phyloP scores from a whole-genome alignment of 2,329 filamentous ascomycete species.

The Fusarium subglutinans region DNA sequence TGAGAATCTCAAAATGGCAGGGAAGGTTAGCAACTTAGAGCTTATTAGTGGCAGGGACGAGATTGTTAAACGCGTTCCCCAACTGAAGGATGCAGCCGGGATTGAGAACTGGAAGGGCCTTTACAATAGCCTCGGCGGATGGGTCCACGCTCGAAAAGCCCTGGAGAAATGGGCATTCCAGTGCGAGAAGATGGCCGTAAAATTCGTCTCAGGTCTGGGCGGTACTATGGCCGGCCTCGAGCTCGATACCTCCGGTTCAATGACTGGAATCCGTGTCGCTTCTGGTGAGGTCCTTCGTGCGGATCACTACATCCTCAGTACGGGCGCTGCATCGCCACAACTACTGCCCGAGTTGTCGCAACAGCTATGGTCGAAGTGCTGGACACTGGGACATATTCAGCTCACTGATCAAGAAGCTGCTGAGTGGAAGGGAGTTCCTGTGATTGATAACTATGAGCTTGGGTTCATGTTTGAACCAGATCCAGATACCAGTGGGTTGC shows the following conservation, averaged over 20 bases:
- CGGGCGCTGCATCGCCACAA: neutral
- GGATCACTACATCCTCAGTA: conserved; percentile 4
- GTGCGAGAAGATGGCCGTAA: neutral
- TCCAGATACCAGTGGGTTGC: neutral
- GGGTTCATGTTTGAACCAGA: conserved; percentile 16
- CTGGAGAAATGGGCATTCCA: neutral
- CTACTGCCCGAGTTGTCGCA: neutral
- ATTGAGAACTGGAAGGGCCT: conserved; percentile 12
- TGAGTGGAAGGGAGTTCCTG: neutral
- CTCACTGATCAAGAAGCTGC: neutral
- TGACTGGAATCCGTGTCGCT: neutral
- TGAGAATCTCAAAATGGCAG: neutral
- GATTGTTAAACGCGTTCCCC: neutral
- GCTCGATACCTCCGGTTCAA: neutral
- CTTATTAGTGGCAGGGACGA: neutral
- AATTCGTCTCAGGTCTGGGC: neutral
- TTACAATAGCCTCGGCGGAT: neutral
- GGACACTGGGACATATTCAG: neutral
- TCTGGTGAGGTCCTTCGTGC: neutral
- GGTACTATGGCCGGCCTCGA: neutral
- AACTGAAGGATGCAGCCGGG: neutral
- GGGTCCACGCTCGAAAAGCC: conserved; percentile 2
- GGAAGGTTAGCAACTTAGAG: neutral
- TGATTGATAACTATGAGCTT: conserved; percentile 5
- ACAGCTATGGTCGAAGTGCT: neutral